phyloP scores from a whole-genome alignment of 805 yeast species.

The Naumovozyma baii region DNA sequence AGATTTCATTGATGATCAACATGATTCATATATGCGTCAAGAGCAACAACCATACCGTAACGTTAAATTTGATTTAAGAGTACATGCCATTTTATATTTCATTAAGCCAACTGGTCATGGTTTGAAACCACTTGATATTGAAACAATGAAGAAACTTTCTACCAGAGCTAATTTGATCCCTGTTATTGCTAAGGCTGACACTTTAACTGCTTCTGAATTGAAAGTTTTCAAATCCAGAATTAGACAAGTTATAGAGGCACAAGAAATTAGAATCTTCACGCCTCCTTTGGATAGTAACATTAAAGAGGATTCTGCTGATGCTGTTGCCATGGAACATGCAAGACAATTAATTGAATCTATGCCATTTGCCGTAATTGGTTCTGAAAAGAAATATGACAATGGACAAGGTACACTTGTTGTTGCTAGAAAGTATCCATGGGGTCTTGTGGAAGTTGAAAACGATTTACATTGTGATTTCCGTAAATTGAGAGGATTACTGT shows the following conservation, averaged over 20 bases:
- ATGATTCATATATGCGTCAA: slow-evolving; percentile 78
- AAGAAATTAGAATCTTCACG: slow-evolving; percentile 73
- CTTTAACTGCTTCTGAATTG: slow-evolving; percentile 64
- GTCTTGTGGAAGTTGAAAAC: slow-evolving; percentile 78
- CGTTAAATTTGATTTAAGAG: slow-evolving; percentile 67
- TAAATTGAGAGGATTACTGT: slow-evolving; percentile 64
- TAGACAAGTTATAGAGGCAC: slow-evolving; percentile 73
- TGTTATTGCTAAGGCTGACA: slow-evolving; percentile 81
- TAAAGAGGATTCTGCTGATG: slow-evolving; percentile 32
- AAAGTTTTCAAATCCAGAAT: slow-evolving; percentile 62
- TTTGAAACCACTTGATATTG: slow-evolving; percentile 78
- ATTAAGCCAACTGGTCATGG: slow-evolving; percentile 88
- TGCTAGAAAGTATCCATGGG: slow-evolving; percentile 89
- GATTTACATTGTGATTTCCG: slow-evolving; percentile 79
- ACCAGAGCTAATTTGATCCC: slow-evolving; percentile 82
- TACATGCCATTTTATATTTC: slow-evolving; percentile 83
- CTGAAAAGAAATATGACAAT: slow-evolving; percentile 60
- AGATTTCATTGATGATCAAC: slow-evolving; percentile 88
- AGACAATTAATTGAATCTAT: slow-evolving; percentile 69
- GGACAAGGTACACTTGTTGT: slow-evolving; percentile 54
- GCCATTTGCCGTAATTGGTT: slow-evolving; percentile 81
- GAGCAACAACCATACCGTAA: slow-evolving; percentile 81
- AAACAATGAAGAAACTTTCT: slow-evolving; percentile 74
- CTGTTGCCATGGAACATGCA: slow-evolving; percentile 69
- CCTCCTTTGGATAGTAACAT: slow-evolving; percentile 47